Conservation (phyloP, 148 eudicot genomes). For the Spergularia marina region DNA sequence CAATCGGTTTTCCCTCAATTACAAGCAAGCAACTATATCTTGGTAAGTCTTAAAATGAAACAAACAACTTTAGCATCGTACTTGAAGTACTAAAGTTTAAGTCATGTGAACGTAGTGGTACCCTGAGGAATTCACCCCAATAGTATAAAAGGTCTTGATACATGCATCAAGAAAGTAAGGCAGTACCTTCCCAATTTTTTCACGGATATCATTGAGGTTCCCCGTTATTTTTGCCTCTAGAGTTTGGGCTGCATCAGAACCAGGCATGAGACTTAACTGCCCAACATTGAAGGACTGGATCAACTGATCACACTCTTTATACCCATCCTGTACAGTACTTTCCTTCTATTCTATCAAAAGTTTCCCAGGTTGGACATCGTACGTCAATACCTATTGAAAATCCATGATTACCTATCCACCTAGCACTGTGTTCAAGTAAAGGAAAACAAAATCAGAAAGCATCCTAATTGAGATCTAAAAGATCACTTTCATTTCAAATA, state of each 20-base stretch:
- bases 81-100: too few species aligned
- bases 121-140: not conserved
- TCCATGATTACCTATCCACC: constrained; percentile 97
- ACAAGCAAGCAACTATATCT: too few species aligned
- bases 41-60: too few species aligned
- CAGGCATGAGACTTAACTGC: constrained; percentile 57
- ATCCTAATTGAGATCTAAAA: not conserved
- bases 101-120: too few species aligned
- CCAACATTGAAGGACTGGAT: constrained; percentile 54
- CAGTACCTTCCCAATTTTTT: constrained; percentile 55
- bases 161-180: not conserved
- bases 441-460: constrained; percentile 3
- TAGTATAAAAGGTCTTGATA: not conserved
- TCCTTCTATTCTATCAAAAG: constrained; percentile 40
- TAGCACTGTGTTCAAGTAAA: constrained; percentile 58
- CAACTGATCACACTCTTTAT: constrained; percentile 45
- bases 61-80: too few species aligned
- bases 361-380: constrained; percentile 81
- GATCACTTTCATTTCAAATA: not conserved
- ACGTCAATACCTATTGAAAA: constrained; percentile 92
- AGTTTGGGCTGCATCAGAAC: constrained; percentile 78
- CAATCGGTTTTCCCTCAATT: too few species aligned
- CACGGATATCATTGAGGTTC: constrained; percentile 64
- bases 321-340: constrained; percentile 40
- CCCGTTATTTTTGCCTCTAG: constrained; percentile 61